phyloP scores from a whole-genome alignment of 106 monocot species.

The Dendrobium catenatum region DNA sequence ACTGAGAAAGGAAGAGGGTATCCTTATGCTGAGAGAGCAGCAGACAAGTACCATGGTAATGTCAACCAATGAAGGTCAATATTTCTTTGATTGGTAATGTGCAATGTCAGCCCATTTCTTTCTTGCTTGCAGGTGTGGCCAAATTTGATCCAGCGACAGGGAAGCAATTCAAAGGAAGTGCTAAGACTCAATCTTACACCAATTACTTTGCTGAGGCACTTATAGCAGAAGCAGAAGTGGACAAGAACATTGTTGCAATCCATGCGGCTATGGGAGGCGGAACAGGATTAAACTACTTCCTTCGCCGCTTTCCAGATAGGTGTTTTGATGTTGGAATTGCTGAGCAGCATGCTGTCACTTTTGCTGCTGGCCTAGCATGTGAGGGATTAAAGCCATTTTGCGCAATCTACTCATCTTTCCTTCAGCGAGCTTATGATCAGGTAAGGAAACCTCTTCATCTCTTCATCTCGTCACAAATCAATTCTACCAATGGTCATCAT shows the following conservation, averaged over 20 bases:
- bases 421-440: constrained; percentile 93
- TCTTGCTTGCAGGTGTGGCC: constrained; percentile 43
- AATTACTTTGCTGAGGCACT: constrained; percentile 89
- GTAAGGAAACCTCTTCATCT: constrained; percentile 11
- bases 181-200: constrained; percentile 73
- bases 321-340: constrained; percentile 97
- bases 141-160: constrained; percentile 95
- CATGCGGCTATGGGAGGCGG: constrained; percentile 98
- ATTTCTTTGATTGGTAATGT: not conserved
- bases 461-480: not conserved
- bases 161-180: constrained; percentile 65
- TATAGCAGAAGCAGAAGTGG: constrained; percentile 87
- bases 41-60: constrained; percentile 92
- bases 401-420: constrained; percentile 87
- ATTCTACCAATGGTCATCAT: no score
- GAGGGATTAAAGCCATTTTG: constrained; percentile 95
- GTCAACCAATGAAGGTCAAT: not conserved
- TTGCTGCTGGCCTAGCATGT: constrained; percentile 88
- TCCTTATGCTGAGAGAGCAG: constrained; percentile 87
- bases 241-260: constrained; percentile 75
- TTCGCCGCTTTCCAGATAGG: constrained; percentile 76
- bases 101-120: not conserved
- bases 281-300: constrained; percentile 87
- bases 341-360: constrained; percentile 97
- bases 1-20: constrained; percentile 95